Base-by-base conservation (phyloP, 805 yeast species). In the Candida sakaeoensis region DNA sequence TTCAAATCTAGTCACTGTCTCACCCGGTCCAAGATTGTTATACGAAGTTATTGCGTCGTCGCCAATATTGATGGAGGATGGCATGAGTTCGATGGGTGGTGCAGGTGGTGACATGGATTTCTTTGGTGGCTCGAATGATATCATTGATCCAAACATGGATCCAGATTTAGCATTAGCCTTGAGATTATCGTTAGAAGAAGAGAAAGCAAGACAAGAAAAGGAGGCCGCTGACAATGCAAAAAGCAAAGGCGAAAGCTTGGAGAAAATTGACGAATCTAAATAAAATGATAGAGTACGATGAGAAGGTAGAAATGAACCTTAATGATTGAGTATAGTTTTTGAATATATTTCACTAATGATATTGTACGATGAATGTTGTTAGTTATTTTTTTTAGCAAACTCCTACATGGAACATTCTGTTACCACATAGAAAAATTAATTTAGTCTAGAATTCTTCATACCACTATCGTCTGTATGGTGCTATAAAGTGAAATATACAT, bases 91-190 rank as follows among this genome's bases (percentile, higher is more conserved):
- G 27, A 76, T 70, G 14, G 57, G 54, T 27, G 67, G 58, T 12
- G 74, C 70, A 5, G 69, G 58, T n/a, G 58, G 55, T 30, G 68
- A 62, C 24, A 63, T 57, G 43, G 75, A 65, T 15, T 74, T 67
- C 36, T 39, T 39, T 31, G 45, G 45, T 14, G 71, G 63, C 15
- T 74, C 61, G 14, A 70, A 63, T 18, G 75, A 62, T 19, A 65
- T 62, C 10, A 57, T 68, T 28, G 98, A 91, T 62, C 91, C 96
- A 23, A 80, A 81, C 49, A 84, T 88, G 80, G 99, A 93, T 54
- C 98, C 98, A 23, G 99, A 93, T 63, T 77, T 93, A 57, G 99
- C 98, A 0, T 73, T 93, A 72, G 99, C 98, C 1, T 76, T 93
- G 54, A 80, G 98, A 58, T 72, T 93, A 61, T 91, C 98, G 0